phyloP scores from a whole-genome alignment of 768 basidiomycete species.

The Leccinum uliginosum region DNA sequence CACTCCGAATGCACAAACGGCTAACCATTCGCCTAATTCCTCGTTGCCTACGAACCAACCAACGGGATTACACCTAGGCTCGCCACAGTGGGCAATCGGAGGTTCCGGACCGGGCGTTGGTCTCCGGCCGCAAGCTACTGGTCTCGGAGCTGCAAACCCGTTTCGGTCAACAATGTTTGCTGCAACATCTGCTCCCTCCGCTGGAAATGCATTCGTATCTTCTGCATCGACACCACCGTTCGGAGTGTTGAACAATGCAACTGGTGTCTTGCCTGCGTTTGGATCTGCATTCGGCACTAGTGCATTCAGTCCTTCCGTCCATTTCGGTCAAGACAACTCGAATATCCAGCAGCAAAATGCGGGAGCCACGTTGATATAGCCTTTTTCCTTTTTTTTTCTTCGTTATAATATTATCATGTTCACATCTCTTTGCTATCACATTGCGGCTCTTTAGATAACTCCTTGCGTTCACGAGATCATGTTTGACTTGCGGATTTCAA shows the following conservation, averaged over 20 bases:
- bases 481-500: conserved; percentile 10
- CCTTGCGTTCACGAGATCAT: not conserved
- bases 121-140: conserved; percentile 61
- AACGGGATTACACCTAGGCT: conserved; percentile 17
- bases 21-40: conserved; percentile 17
- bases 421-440: not conserved
- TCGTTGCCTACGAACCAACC: conserved; percentile 32
- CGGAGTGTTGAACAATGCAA: conserved; percentile 15
- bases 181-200: conserved; percentile 23
- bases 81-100: conserved; percentile 9
- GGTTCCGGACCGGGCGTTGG: conserved; percentile 37
- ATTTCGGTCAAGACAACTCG: conserved; percentile 13
- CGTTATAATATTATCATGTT: not conserved
- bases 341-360: conserved; percentile 39
- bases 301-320: conserved; percentile 20
- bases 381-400: not conserved
- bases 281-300: conserved; percentile 16
- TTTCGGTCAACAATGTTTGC: conserved; percentile 62
- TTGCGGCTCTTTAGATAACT: conserved; percentile 4
- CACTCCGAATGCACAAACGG: conserved; percentile 17
- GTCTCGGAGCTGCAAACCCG: conserved; percentile 53
- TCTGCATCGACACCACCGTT: conserved; percentile 27
- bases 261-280: conserved; percentile 5
- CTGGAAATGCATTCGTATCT: conserved; percentile 8
- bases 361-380: conserved; percentile 48